Percentiles rank a stretch among this genome's conserved stretches.
Conservation (phyloP, 2,329 filamentous ascomycete species). For the Sordariomycetes sp. region DNA sequence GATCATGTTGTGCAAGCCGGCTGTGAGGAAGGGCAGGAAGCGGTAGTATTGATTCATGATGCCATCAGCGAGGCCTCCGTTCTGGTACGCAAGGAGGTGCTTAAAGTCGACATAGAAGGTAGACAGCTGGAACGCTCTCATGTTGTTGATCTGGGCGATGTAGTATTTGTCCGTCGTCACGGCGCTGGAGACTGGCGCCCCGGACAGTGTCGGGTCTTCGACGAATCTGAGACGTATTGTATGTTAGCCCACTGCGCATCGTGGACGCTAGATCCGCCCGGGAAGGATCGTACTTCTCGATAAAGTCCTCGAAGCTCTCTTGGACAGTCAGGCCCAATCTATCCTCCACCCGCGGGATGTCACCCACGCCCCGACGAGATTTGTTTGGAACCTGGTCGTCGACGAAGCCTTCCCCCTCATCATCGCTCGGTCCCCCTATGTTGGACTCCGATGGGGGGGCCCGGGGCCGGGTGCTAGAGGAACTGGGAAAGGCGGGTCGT, state of each 20-base stretch:
- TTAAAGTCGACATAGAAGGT: slow-evolving; percentile 81
- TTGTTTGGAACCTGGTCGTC: slow-evolving; percentile 48
- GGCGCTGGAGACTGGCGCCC: slow-evolving; percentile 52
- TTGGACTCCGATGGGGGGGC: slow-evolving; percentile 48
- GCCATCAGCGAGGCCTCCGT: slow-evolving; percentile 71
- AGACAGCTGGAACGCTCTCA: slow-evolving; percentile 62
- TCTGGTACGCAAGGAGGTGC: slow-evolving; percentile 65
- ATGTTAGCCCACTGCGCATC: slow-evolving; percentile 2
- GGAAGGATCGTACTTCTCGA: slow-evolving; percentile 48
- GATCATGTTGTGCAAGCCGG: slow-evolving; percentile 83
- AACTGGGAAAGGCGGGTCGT: slow-evolving; percentile 30
- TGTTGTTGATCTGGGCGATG: slow-evolving; percentile 67
- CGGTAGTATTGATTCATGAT: slow-evolving; percentile 89
- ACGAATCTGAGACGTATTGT: slow-evolving; percentile 34
- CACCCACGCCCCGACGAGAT: slow-evolving; percentile 24
- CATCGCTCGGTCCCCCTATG: slow-evolving; percentile 44
- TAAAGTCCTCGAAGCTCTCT: slow-evolving; percentile 65
- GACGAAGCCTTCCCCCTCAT: slow-evolving; percentile 47
- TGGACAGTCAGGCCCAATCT: slow-evolving; percentile 62
- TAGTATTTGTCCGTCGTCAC: slow-evolving; percentile 73
- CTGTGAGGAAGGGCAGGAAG: slow-evolving; percentile 81
- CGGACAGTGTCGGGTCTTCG: slow-evolving; percentile 54
- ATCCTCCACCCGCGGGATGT: slow-evolving; percentile 63
- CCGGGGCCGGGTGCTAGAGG: slow-evolving; percentile 37
- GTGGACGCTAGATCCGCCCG: background rate